Evolutionary conservation across 2,329 filamentous ascomycete species (phyloP).

Genomic region (Pseudocercospora pini-densiflorae): DNA sequence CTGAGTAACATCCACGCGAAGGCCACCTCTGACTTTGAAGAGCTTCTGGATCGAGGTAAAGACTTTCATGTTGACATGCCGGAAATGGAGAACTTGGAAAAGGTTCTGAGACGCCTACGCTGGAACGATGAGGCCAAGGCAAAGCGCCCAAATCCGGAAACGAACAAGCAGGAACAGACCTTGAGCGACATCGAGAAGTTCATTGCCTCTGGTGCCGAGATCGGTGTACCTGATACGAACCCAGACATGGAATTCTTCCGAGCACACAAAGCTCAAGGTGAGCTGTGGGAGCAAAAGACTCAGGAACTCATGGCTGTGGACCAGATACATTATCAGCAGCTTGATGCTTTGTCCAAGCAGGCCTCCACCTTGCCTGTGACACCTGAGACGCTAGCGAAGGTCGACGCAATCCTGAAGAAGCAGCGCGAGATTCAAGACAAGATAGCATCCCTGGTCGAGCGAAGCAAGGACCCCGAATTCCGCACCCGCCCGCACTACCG

Average conservation of each 20-base stretch:
- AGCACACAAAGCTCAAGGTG: conserved; percentile 75
- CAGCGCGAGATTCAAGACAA: conserved; percentile 92
- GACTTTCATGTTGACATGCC: conserved; percentile 90
- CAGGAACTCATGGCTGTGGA: conserved; percentile 93
- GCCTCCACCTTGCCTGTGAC: conserved; percentile 81
- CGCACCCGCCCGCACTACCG: conserved; percentile 81
- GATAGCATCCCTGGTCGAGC: conserved; percentile 79
- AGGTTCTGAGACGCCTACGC: conserved; percentile 79
- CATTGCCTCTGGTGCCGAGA: conserved; percentile 74
- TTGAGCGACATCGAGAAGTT: conserved; percentile 79
- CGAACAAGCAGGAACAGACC: conserved; percentile 62
- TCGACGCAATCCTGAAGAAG: conserved; percentile 93
- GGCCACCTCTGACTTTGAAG: conserved; percentile 77
- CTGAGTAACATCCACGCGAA: conserved; percentile 68
- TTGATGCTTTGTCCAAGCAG: conserved; percentile 88
- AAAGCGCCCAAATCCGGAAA: conserved; percentile 44
- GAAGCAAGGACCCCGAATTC: conserved; percentile 75
- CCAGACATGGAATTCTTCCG: conserved; percentile 77
- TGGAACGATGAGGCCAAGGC: conserved; percentile 82
- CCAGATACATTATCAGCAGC: conserved; percentile 87
- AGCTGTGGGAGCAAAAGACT: conserved; percentile 90
- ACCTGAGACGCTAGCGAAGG: conserved; percentile 74
- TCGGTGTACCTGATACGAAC: conserved; percentile 80
- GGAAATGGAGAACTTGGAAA: conserved; percentile 81
- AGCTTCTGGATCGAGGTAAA: conserved; percentile 86